Conservation (phyloP, 371 early-diverging fungal genomes). For the Mortierella polycephala region DNA sequence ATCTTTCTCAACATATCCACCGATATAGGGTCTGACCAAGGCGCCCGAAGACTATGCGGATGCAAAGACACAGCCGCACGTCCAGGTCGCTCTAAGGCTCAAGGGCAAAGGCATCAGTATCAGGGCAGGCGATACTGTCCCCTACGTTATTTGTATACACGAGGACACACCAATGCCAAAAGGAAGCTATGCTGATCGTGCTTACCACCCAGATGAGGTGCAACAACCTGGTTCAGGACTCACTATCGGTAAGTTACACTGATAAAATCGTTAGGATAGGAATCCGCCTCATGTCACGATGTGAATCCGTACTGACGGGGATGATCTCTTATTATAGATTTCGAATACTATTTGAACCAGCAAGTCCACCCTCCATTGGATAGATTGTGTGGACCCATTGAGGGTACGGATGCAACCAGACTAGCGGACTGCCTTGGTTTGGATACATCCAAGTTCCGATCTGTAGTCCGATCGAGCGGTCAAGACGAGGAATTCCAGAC, state of each 20-base stretch:
- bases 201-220: slow-evolving; percentile 94
- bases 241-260: slow-evolving; percentile 61
- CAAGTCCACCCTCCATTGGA: slow-evolving; percentile 98
- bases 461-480: slow-evolving; percentile 27
- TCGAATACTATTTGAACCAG: slow-evolving; percentile 96
- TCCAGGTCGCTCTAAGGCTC: slow-evolving; percentile 94
- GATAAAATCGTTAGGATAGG: slow-evolving; percentile 59
- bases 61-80: slow-evolving; percentile 93
- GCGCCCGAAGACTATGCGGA: slow-evolving; percentile 94
- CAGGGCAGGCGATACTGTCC: slow-evolving; percentile 93
- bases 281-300: slow-evolving; percentile 19
- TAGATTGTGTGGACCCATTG: slow-evolving; percentile 90
- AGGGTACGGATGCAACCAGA: slow-evolving; percentile 83
- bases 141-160: slow-evolving; percentile 93
- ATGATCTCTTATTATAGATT: slow-evolving; percentile 66
- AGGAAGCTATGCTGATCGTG: slow-evolving; percentile 77
- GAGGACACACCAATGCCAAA: slow-evolving; percentile 57
- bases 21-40: slow-evolving; percentile 84
- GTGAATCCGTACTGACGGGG: background rate
- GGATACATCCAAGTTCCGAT: slow-evolving; percentile 76
- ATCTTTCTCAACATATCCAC: too few species aligned
- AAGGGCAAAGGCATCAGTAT: slow-evolving; percentile 76
- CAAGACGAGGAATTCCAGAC: slow-evolving; percentile 72
- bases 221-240: slow-evolving; percentile 60
- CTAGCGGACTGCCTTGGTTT: slow-evolving; percentile 92